Base-by-base conservation (phyloP, 2,329 filamentous ascomycete species). In the Lojkania enalia region DNA sequence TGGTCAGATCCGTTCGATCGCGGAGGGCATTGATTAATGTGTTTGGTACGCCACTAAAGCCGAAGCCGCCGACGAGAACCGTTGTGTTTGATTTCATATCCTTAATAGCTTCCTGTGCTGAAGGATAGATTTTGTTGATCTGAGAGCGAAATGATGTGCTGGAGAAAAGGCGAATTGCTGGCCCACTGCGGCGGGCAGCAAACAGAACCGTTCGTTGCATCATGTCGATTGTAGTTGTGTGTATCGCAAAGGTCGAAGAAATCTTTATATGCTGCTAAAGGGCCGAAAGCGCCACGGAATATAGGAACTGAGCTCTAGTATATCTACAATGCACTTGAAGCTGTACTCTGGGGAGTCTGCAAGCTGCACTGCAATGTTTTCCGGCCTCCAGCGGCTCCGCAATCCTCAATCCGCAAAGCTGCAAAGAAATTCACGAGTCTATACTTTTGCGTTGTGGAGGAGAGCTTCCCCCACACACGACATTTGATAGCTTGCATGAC, bases 111-210 rank as follows among this genome's bases (percentile, higher is more conserved):
- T 70, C 66, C 48, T 62, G 55, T 13, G 68, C 67, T 4, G 66
- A 69, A 7, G 66, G 61, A 12, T 63, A 64, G 38, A 71, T 70
- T 50, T 71, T 71, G 55, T 71, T 71, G 59, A 71, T 70, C 23
- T 58, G 60, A 38, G 53, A 51, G 16, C 67, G 67, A 18, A 49
- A 50, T 3, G 58, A 33, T n/a, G 62, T 64, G 39, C 49, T 64
- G 21, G 64, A 65, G 47, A 70, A 70, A 48, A 65, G 68, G 33
- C 67, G 67, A 29, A 61, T 57, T 12, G 62, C 48, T 37, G 58
- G 57, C 40, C 49, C 58, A 45, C 57, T 64, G 21, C 61, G 63
- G 46, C 63, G 61, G 14, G 61, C 63, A 16, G 63, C 58, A 43
- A 67, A 64, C 46, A 64, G 60, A 7, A 65, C 60, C 46, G 62